Base-by-base conservation (phyloP, 345 rosid species). In the Nephelium lappaceum region DNA sequence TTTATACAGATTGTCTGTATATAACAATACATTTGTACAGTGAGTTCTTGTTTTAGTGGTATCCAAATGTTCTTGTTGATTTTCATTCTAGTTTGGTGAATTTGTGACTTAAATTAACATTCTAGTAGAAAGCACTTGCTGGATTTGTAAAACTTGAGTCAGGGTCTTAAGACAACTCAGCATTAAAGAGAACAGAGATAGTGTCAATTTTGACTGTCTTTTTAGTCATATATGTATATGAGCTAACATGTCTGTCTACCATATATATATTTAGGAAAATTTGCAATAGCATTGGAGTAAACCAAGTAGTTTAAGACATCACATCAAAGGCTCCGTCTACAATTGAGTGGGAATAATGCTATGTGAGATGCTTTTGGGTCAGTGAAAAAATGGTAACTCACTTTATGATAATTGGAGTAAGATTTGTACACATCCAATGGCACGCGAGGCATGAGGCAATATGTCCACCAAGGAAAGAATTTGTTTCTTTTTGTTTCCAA, bases 311-410 rank as follows among this genome's bases (percentile, higher is more conserved):
- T 83, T 98, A 84, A 82, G 99, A 97, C 87, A 96, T 96, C 23
- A 94, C 99, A 76, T 94, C 98, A 9, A 96, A 96, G 87, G 98
- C 99, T 77, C 99, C 98, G 39, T 94, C 99, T 73, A 96, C 98
- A 3, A 96, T 96, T 47, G 99, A 96, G 77, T 94, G 99, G 99
- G 97, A 96, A 84, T 96, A 82, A 89, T 70, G 23, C 70, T 57
- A 42, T 18, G 65, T 38, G 57, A 68, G 79, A 69, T 68, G 73
- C 71, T 38, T 18, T 16, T 41, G 73, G 67, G 39, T 63, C 18
- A 15, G 19, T 45, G 53, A 63, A 65, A 66, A 73, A 25, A 25
- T 12, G 57, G 80, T n/a, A 64, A 12, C 27, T 11, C 31, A 23
- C 61, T 72, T 39, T 65, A 16, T 25, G 72, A 68, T 45, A 69